Evolutionary conservation across 2,329 filamentous ascomycete genomes (phyloP).

Genomic region (Metarhizium album): DNA sequence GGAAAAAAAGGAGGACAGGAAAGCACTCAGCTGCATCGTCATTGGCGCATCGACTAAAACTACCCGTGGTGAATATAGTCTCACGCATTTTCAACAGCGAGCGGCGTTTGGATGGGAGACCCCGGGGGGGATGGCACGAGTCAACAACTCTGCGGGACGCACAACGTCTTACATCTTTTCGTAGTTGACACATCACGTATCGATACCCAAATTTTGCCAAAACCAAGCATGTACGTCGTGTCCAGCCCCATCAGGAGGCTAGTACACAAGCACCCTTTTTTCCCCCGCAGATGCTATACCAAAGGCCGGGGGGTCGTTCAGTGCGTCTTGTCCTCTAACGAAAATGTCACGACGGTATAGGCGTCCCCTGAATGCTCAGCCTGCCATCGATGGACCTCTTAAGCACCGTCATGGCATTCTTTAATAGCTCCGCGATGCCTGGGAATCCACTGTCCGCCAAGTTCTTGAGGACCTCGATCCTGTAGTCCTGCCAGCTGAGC

Average conservation of each 20-base stretch:
- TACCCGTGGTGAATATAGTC: background rate
- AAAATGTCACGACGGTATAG: slow-evolving; percentile 3
- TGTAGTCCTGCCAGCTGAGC: slow-evolving; percentile 64
- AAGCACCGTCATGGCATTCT: slow-evolving; percentile 70
- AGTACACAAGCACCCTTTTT: too few relatives aligned
- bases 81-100: slow-evolving; percentile 15
- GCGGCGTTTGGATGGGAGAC: slow-evolving; percentile 7
- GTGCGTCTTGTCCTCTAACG: too few relatives aligned
- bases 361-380: slow-evolving; percentile 11
- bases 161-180: slow-evolving; percentile 9
- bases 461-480: slow-evolving; percentile 58
- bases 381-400: slow-evolving; percentile 35
- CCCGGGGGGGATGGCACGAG: slow-evolving; percentile 13
- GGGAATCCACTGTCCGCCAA: slow-evolving; percentile 52
- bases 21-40: slow-evolving; percentile 23
- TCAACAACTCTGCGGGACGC: slow-evolving; percentile 24
- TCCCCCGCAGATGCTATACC: too few relatives aligned
- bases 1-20: background rate
- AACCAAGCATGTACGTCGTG: too few relatives aligned
- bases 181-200: slow-evolving; percentile 16
- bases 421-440: slow-evolving; percentile 63
- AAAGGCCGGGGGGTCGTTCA: too few relatives aligned
- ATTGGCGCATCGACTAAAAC: background rate
- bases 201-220: slow-evolving; percentile 19
- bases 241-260: too few relatives aligned